Evolutionary conservation across 768 basidiomycete genomes (phyloP), one percentile per base, ranked within the genome.

Genomic region (Coprinellus micaceus): DNA sequence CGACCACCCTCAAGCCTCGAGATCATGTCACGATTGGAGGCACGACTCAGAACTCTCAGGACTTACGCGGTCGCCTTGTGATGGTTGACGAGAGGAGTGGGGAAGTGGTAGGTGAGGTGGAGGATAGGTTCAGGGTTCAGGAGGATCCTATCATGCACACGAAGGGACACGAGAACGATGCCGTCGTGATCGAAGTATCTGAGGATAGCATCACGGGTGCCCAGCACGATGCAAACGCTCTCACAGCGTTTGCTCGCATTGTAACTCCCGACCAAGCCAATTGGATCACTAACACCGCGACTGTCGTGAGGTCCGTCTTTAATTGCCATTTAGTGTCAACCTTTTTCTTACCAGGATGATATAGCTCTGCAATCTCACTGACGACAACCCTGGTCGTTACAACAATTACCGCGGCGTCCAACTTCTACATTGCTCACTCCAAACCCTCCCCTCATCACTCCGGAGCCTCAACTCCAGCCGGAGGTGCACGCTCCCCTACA

Each of bases 31-130:
- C 45, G 55, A 24, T 54, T 61, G 17, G 63, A 48, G 61, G 61
- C 10, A 43, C 62, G 13, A 61, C 64, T 11, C 59, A 61, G 13
- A 67, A 63, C 37, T 59, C 69, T 25, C 66, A 73, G 44, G 76
- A 78, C 60, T 69, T 78, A 30, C 69, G 75, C 25, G 87, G 88
- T 4, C 81, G 80, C 49, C 76, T 91, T 28, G 82, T 91, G 37
- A 78, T 89, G 58, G 78, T 91, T 53, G 83, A 92, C 65, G 82
- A 91, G 66, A 77, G 82, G 40, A 84, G 78, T 44, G 89, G 89
- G 1, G 83, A 89, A 59, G 76, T 91, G 11, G 75, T 91, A 13
- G 88, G 86, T 0, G 82, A 85, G 64, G 74, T 91, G 9, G 86
- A 86, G 55, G 75, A 82, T 46, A 66, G 73, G 52, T 72, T 88